Base-by-base conservation (phyloP, 108 stramenopile genomes). In the Thalassiosira profunda region DNA sequence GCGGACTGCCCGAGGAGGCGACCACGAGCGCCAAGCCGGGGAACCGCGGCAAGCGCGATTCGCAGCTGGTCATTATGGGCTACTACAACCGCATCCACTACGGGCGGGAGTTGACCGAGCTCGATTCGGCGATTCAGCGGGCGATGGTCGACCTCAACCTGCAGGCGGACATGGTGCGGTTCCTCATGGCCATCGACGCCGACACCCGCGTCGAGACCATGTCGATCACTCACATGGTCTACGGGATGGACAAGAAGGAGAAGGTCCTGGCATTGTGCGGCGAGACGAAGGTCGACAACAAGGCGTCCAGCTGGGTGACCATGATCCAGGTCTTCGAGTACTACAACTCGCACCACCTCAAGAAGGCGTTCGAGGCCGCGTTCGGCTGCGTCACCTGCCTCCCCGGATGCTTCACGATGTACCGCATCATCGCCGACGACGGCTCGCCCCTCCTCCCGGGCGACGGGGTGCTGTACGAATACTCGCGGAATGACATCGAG, bases 321-420 rank as follows among this genome's bases (percentile, higher is more conserved):
- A 57, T 57, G 56, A 44, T 44, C 56, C 56, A 57, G 42, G 41
- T 57, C 0, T 57, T 57, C 9, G 38, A 51, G 49, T 51, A 51
- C 63, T 84, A 71, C 43, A 72, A 69, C 56, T 72, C 67, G 26
- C 83, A 84, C 37, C 75, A 81, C 57, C 40, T 79, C 35, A 80
- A 81, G 71, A 84, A 84, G 72, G 74, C 74, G 4, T 84, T 84
- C 76, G 83, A 84, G 68, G 66, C 72, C 17, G 84, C 81, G 17
- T 84, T 84, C 44, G 84, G 84, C 10, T 81, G 80, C 44, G 84
- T 84, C 31, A 84, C 84, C 9, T 84, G 84, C 62, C 59, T 84
- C 7, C 83, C 83, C 31, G 83, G 83, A 44, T 84, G 83, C 54
- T 84, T 84, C 64, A 84, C 83, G 37, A 84, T 84, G 83, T 84